A percentile compares a stretch with the other conserved stretches of the same genome.
phyloP scores from a whole-genome alignment of 1,284 basidiomycete species.

The Ustilago esculenta region DNA sequence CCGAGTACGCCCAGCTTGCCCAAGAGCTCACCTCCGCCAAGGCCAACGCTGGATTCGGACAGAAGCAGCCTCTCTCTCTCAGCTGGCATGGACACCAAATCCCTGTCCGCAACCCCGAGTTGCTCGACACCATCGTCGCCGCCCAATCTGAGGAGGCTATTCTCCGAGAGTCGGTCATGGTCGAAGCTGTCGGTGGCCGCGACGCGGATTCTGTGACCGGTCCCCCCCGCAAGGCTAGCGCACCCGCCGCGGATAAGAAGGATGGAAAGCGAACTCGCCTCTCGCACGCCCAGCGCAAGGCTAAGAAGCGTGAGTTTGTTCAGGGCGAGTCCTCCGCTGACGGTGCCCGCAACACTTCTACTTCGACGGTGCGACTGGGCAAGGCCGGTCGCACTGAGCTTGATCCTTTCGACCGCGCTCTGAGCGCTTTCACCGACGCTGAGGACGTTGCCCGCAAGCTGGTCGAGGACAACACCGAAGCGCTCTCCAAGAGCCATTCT shows the following conservation, averaged over 20 bases:
- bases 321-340: slow-evolving; percentile 25
- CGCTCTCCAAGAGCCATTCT: slow-evolving; percentile 62
- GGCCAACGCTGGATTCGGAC: slow-evolving; percentile 59
- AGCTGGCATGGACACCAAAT: slow-evolving; percentile 84
- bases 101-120: slow-evolving; percentile 87
- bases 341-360: slow-evolving; percentile 26
- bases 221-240: slow-evolving; percentile 16
- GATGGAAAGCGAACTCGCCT: slow-evolving; percentile 49
- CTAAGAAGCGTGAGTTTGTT: slow-evolving; percentile 55
- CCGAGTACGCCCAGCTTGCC: slow-evolving; percentile 75
- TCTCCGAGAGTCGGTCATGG: slow-evolving; percentile 63
- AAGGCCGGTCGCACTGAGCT: slow-evolving; percentile 51
- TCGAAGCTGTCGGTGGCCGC: slow-evolving; percentile 28
- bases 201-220: slow-evolving; percentile 7
- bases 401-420: slow-evolving; percentile 64
- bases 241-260: slow-evolving; percentile 2
- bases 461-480: slow-evolving; percentile 63
- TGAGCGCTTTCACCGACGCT: slow-evolving; percentile 62
- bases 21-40: slow-evolving; percentile 68
- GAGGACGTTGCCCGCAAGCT: slow-evolving; percentile 59
- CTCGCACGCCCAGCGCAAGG: slow-evolving; percentile 61
- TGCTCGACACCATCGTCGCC: slow-evolving; percentile 85
- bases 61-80: slow-evolving; percentile 72
- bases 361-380: slow-evolving; percentile 26
- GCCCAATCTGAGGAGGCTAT: slow-evolving; percentile 80